Percentiles rank a stretch among this genome's conserved stretches.
These are phyloP conservation scores for Malassezia restricta DNA, from an alignment of 1,284 basidiomycete species.

Conservation along the genomic window DNA sequence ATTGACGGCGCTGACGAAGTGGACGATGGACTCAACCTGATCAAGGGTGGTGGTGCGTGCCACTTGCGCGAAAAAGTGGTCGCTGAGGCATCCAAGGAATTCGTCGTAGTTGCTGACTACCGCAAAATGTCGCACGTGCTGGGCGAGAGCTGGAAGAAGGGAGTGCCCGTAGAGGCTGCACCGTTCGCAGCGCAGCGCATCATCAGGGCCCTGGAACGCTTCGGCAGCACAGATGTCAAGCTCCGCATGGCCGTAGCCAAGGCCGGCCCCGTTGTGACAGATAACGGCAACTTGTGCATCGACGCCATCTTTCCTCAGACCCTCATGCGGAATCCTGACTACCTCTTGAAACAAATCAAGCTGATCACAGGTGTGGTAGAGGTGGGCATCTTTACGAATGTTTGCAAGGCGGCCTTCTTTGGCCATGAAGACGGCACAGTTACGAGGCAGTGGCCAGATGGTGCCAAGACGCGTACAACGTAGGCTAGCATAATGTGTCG, in stretches of 20 bases:
- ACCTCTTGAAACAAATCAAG: constrained; percentile 36
- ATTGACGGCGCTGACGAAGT: constrained; percentile 96
- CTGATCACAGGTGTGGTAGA: constrained; percentile 76
- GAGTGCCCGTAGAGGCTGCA: constrained; percentile 88
- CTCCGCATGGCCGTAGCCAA: constrained; percentile 50
- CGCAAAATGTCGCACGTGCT: constrained; percentile 65
- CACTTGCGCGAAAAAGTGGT: constrained; percentile 94
- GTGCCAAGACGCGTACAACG: constrained; percentile 13
- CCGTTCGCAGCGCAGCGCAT: constrained; percentile 86
- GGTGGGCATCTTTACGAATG: constrained; percentile 79
- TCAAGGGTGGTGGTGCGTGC: constrained; percentile 96
- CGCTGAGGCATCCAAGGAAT: constrained; percentile 73
- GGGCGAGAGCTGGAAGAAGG: constrained; percentile 70
- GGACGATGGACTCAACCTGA: constrained; percentile 74
- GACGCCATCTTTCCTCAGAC: constrained; percentile 37
- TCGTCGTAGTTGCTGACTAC: constrained; percentile 89
- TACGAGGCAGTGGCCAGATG: constrained; percentile 29
- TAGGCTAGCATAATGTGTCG: constrained; percentile 22
- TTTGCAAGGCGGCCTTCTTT: constrained; percentile 94
- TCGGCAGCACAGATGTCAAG: constrained; percentile 31
- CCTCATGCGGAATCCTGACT: constrained; percentile 32
- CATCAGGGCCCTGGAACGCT: constrained; percentile 25
- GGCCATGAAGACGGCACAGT: constrained; percentile 55
- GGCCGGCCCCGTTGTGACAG: constrained; percentile 85
- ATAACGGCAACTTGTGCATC: constrained; percentile 54